Conservation (phyloP, 495 filamentous ascomycete species). For the Jackrogersella multiformis region DNA sequence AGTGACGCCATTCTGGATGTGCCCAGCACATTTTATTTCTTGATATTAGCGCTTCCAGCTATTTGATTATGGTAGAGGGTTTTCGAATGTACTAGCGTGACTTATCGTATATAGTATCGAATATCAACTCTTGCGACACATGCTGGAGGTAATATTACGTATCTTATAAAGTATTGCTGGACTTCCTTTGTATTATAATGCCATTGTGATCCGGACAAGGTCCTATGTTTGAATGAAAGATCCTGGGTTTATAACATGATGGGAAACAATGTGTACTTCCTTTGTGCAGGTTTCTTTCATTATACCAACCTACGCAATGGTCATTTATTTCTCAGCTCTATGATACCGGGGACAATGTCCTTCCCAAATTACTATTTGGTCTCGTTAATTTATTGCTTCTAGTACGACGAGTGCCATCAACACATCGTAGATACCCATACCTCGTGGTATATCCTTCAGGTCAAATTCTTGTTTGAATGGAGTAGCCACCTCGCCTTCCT, state of each 20-base stretch:
- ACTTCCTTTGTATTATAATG: neutral
- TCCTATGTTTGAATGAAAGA: neutral
- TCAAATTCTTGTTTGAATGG: too few species aligned
- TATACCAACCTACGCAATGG: neutral
- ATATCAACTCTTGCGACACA: neutral
- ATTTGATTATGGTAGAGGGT: neutral
- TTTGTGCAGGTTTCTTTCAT: neutral
- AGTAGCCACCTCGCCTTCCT: too few species aligned
- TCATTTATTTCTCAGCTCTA: too few species aligned
- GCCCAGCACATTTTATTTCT: slow-evolving; percentile 24
- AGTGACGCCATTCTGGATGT: slow-evolving; percentile 14
- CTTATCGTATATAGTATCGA: neutral
- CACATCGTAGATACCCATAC: too few species aligned
- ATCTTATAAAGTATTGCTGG: neutral
- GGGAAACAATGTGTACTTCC: neutral
- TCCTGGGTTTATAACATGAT: neutral
- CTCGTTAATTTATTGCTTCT: too few species aligned
- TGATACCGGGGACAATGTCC: too few species aligned
- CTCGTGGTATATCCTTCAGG: too few species aligned
- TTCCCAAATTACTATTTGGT: too few species aligned
- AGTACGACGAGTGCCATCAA: too few species aligned
- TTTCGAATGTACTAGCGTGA: neutral
- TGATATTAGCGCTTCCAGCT: neutral
- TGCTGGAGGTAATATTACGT: neutral
- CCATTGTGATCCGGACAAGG: neutral